These are phyloP conservation scores for Kodamaea hsintzibuensis DNA, from an alignment of 805 yeast species.

Conservation along the genomic window DNA sequence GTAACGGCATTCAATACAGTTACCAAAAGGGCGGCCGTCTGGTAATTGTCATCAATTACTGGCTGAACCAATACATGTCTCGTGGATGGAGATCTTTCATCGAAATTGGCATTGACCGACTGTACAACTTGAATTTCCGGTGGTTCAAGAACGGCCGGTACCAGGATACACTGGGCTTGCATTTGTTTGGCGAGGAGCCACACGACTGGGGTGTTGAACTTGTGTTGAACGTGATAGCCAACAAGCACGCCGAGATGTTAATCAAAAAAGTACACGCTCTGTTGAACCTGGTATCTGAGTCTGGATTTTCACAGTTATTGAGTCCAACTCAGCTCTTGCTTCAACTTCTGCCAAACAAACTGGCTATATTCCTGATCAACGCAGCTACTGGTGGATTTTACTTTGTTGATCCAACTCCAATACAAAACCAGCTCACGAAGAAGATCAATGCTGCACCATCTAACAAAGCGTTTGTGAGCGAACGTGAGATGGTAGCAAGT, in stretches of 20 bases:
- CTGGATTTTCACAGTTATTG: constrained; percentile 6
- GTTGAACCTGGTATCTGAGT: constrained; percentile 12
- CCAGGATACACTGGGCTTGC: constrained; percentile 4
- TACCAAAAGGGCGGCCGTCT: constrained; percentile 49
- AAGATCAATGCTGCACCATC: constrained; percentile 26
- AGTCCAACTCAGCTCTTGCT: constrained; percentile 28
- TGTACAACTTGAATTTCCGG: constrained; percentile 50
- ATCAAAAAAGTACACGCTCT: constrained; percentile 24
- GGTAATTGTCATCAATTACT: constrained; percentile 59
- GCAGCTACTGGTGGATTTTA: constrained; percentile 43
- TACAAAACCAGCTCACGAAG: constrained; percentile 32
- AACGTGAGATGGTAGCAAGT: constrained; percentile 30
- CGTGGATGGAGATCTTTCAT: constrained; percentile 53
- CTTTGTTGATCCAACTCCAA: constrained; percentile 40
- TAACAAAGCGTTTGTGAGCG: constrained; percentile 25
- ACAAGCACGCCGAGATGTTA: constrained; percentile 39
- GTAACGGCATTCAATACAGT: constrained; percentile 57
- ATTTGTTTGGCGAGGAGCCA: not conserved
- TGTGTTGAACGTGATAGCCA: constrained; percentile 28
- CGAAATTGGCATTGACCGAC: constrained; percentile 58
- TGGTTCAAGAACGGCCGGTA: constrained; percentile 65
- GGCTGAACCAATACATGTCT: constrained; percentile 50
- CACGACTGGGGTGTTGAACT: constrained; percentile 2
- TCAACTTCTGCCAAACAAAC: constrained; percentile 32
- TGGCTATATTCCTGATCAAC: constrained; percentile 39